A percentile compares a stretch with the other conserved stretches of the same genome.
These are phyloP conservation scores for Suillus occidentalis DNA, from an alignment of 768 basidiomycete species.

Conservation along the genomic window DNA sequence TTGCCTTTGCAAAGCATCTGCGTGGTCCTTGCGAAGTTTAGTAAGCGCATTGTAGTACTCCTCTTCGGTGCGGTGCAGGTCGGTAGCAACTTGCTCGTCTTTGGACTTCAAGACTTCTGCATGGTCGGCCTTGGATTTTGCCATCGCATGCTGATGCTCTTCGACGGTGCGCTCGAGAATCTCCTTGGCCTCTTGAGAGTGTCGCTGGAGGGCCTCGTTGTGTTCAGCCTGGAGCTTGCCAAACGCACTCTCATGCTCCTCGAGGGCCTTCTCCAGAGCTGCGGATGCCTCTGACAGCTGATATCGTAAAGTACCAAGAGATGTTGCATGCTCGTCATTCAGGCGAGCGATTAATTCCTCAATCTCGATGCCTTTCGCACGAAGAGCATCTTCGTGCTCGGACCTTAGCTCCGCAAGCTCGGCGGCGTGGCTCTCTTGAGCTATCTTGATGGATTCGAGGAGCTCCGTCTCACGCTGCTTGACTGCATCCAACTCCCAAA, in stretches of 20 bases:
- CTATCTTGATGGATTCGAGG: conserved; percentile 46
- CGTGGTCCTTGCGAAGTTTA: conserved; percentile 73
- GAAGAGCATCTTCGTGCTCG: conserved; percentile 46
- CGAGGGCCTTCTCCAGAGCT: conserved; percentile 46
- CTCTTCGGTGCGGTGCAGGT: conserved; percentile 69
- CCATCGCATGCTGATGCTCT: conserved; percentile 54
- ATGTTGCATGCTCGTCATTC: conserved; percentile 48
- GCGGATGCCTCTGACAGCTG: conserved; percentile 46
- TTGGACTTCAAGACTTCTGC: conserved; percentile 56
- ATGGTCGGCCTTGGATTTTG: conserved; percentile 53
- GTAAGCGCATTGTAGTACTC: conserved; percentile 82
- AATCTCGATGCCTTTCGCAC: conserved; percentile 41
- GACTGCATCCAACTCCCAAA: conserved; percentile 53
- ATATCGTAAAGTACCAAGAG: conserved; percentile 38
- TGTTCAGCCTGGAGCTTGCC: conserved; percentile 57
- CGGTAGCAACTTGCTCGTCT: conserved; percentile 55
- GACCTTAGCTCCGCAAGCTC: conserved; percentile 48
- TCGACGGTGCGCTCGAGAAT: conserved; percentile 46
- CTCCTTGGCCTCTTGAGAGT: conserved; percentile 54
- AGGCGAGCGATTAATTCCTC: conserved; percentile 43
- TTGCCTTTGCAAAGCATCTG: conserved; percentile 61
- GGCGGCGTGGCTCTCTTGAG: conserved; percentile 48
- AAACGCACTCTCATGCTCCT: conserved; percentile 61
- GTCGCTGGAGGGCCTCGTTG: conserved; percentile 50
- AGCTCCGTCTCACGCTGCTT: conserved; percentile 59